A percentile compares a stretch with the other conserved stretches of the same genome.
phyloP scores from a whole-genome alignment of 2,329 filamentous ascomycete species.

The Diaporthe nobilis region DNA sequence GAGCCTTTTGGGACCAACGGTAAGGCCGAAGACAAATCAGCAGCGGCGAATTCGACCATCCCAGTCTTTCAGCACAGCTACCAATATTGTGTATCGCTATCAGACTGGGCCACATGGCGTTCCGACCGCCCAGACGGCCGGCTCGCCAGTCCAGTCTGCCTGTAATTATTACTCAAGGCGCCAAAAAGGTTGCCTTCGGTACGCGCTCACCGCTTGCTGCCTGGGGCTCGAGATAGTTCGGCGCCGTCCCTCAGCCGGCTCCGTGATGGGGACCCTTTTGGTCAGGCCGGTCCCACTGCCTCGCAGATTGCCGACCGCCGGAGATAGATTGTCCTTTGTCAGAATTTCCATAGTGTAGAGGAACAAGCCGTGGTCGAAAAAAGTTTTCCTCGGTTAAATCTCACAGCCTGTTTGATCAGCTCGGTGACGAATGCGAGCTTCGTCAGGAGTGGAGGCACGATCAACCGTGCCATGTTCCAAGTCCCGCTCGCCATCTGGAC shows the following conservation, averaged over 20 bases:
- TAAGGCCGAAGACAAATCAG: slow-evolving; percentile 27
- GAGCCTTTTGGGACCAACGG: slow-evolving; percentile 8
- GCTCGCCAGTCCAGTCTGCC: neutral
- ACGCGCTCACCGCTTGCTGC: slow-evolving; percentile 26
- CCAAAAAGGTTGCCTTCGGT: neutral
- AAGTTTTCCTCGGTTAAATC: slow-evolving; percentile 21
- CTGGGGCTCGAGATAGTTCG: neutral
- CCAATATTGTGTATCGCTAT: neutral
- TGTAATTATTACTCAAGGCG: slow-evolving; percentile 1
- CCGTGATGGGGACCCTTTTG: slow-evolving; percentile 10
- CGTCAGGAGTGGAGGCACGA: slow-evolving; percentile 31
- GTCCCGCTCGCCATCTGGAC: neutral
- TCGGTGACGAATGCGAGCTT: slow-evolving; percentile 19
- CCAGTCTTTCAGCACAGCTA: slow-evolving; percentile 20
- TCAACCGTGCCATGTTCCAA: slow-evolving; percentile 12
- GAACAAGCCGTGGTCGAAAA: slow-evolving; percentile 15
- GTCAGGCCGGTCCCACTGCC: slow-evolving; percentile 29
- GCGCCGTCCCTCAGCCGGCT: slow-evolving; percentile 29
- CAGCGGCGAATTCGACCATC: neutral
- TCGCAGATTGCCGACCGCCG: slow-evolving; percentile 35
- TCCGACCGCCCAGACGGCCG: slow-evolving; percentile 5
- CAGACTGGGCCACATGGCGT: slow-evolving; percentile 16
- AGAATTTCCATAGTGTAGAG: neutral
- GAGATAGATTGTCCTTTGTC: slow-evolving; percentile 19
- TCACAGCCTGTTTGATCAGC: slow-evolving; percentile 11